These are phyloP conservation scores for Xylariaceae sp. DNA, from an alignment of 2,329 filamentous ascomycete species.

Conservation along the genomic window DNA sequence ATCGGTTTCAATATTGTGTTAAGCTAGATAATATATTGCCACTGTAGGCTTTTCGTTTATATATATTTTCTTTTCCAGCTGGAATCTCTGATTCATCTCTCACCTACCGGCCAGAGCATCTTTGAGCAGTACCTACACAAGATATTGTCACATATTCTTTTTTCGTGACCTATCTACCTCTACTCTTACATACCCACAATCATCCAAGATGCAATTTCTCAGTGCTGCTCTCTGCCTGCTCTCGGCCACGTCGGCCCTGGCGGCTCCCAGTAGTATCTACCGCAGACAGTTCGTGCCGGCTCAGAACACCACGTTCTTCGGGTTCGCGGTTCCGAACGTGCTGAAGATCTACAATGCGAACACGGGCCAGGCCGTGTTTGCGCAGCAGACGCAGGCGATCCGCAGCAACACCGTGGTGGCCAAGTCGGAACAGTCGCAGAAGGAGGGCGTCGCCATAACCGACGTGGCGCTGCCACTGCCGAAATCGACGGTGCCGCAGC, in stretches of 20 bases:
- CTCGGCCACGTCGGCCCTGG: slow-evolving; percentile 29
- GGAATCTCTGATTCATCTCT: too few species aligned
- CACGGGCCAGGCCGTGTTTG: slow-evolving; percentile 22
- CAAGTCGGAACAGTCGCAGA: too few species aligned
- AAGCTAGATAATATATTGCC: too few species aligned
- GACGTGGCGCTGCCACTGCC: too few species aligned
- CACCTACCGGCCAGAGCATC: too few species aligned
- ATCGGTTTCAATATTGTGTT: too few species aligned
- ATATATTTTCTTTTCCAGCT: too few species aligned
- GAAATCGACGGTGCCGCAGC: slow-evolving; percentile 17
- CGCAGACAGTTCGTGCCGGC: slow-evolving; percentile 3
- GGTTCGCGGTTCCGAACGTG: slow-evolving; percentile 30
- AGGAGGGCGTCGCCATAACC: too few species aligned
- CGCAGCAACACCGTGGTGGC: too few species aligned
- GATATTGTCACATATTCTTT: not conserved
- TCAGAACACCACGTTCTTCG: slow-evolving; percentile 4
- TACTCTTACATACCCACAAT: not conserved
- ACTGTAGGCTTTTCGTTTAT: too few species aligned
- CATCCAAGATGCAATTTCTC: slow-evolving; percentile 31
- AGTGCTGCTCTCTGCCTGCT: slow-evolving; percentile 26
- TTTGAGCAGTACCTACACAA: not conserved
- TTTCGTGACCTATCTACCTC: not conserved
- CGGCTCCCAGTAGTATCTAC: slow-evolving; percentile 27
- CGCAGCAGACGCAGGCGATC: not conserved
- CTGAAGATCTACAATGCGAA: slow-evolving; percentile 30